phyloP scores from a whole-genome alignment of 768 basidiomycete genomes.

The Lentinula boryana region DNA sequence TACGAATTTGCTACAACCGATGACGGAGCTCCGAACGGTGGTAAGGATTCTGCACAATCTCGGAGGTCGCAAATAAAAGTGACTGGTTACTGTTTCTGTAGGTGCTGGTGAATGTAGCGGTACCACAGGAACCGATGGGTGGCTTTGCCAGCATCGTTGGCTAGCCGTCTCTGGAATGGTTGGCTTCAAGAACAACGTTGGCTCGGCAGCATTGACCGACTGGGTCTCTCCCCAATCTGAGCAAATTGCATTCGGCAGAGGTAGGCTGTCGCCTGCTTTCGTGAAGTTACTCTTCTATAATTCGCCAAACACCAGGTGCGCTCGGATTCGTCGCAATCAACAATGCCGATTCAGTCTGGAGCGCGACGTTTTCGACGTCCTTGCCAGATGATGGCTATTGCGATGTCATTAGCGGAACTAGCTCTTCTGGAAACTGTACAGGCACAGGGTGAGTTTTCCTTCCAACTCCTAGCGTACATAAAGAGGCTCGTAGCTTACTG shows the following conservation, averaged over 20 bases:
- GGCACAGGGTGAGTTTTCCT: conserved; percentile 38
- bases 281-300: no score
- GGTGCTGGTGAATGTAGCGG: conserved; percentile 45
- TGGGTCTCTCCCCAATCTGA: conserved; percentile 54
- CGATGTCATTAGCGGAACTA: conserved; percentile 52
- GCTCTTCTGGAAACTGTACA: conserved; percentile 35
- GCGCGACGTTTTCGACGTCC: conserved; percentile 47
- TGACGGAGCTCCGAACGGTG: conserved; percentile 56
- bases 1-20: conserved; percentile 47
- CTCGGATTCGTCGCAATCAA: conserved; percentile 64
- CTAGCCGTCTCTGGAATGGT: conserved; percentile 53
- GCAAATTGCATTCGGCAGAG: conserved; percentile 65
- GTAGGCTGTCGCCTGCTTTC: conserved; percentile 21
- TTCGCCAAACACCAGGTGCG: conserved; percentile 28
- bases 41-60: conserved; percentile 17
- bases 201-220: conserved; percentile 40
- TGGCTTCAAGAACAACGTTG: conserved; percentile 59
- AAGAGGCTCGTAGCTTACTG: background rate
- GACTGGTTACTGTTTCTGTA: conserved; percentile 7
- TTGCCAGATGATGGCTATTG: conserved; percentile 56
- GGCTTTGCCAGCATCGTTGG: conserved; percentile 65
- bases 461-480: background rate
- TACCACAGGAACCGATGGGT: conserved; percentile 48
- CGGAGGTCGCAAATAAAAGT: background rate
- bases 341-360: conserved; percentile 55